Conservation (phyloP, 768 basidiomycete genomes). For the Mycena alexandri region DNA sequence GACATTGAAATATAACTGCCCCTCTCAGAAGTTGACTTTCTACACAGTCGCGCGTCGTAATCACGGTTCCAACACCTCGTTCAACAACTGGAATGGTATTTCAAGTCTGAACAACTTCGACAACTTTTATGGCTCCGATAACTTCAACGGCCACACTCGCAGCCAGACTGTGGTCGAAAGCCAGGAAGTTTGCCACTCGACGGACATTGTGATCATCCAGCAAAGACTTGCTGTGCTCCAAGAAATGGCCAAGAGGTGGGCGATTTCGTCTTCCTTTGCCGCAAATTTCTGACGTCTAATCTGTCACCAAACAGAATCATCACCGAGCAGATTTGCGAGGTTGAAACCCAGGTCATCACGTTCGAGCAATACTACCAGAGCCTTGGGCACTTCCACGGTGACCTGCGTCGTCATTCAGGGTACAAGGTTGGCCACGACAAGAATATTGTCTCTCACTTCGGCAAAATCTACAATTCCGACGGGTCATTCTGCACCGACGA, state of each 20-base stretch:
- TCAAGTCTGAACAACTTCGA: conserved; percentile 55
- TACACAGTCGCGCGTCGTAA: conserved; percentile 24
- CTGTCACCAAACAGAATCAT: conserved; percentile 50
- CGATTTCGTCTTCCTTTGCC: not conserved
- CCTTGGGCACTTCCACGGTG: conserved; percentile 55
- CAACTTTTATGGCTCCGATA: conserved; percentile 58
- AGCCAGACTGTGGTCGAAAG: conserved; percentile 49
- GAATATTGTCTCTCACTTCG: conserved; percentile 50
- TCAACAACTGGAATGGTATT: conserved; percentile 54
- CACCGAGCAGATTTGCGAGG: conserved; percentile 62
- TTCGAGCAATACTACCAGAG: conserved; percentile 59
- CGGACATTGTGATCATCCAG: conserved; percentile 57
- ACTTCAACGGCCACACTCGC: conserved; percentile 56
- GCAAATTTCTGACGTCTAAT: not conserved
- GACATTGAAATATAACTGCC: not conserved
- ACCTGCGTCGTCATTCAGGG: conserved; percentile 55
- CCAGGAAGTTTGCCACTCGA: conserved; percentile 53
- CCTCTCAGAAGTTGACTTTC: not conserved
- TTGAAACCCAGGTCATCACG: conserved; percentile 61
- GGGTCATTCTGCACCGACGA: conserved; percentile 53
- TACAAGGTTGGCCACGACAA: conserved; percentile 56
- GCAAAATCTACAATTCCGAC: conserved; percentile 48
- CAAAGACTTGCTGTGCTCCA: conserved; percentile 59
- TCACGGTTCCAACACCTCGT: conserved; percentile 34
- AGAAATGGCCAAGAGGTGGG: conserved; percentile 61